Evolutionary conservation across 345 rosid species (phyloP), one percentile per base, ranked within the genome.

Genomic region (Triadica sebifera): DNA sequence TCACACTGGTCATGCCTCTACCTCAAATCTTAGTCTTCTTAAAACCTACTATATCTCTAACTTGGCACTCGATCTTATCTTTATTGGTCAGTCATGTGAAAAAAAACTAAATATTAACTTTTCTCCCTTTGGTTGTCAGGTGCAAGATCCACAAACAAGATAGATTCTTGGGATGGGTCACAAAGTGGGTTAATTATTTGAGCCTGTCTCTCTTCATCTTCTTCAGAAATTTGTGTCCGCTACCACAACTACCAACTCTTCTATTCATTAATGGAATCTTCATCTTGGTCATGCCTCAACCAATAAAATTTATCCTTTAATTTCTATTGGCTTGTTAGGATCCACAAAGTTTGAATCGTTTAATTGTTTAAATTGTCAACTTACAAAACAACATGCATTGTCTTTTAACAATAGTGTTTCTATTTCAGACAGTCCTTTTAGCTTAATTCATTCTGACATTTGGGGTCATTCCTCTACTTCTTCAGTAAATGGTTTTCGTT

Each of bases 141-240:
- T 65, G 1, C 4, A 64, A 43, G 72, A 79, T 45, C 45, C 24
- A 46, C 8, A 69, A 22, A 65, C 17, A 9, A 63, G n/a, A 13
- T 25, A 80, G 38, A 55, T n/a, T 20, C 16, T 75, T 47, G 52
- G 77, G 39, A 59, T 39, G n/a, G n/a, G n/a, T n/a, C n/a, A n/a
- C n/a, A n/a, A 17, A 43, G 55, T 37, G 7, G 68, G 68, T 3
- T 1, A 8, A 5, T 9, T 70, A 11, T 51, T 75, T 47, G 38
- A 74, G n/a, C 67, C 63, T 8, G 4, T n/a, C 0, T 52, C 52
- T 17, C 74, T 70, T 45, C 19, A 55, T 12, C 17, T 75, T 17
- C 41, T 15, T 9, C 0, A 12, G 17, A 8, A 43, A 15, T 1
- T 43, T 13, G 4, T 16, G 1, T 20, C 43, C 17, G 22, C 1